phyloP scores from a whole-genome alignment of 495 filamentous ascomycete genomes.

The Penicillium canariense region DNA sequence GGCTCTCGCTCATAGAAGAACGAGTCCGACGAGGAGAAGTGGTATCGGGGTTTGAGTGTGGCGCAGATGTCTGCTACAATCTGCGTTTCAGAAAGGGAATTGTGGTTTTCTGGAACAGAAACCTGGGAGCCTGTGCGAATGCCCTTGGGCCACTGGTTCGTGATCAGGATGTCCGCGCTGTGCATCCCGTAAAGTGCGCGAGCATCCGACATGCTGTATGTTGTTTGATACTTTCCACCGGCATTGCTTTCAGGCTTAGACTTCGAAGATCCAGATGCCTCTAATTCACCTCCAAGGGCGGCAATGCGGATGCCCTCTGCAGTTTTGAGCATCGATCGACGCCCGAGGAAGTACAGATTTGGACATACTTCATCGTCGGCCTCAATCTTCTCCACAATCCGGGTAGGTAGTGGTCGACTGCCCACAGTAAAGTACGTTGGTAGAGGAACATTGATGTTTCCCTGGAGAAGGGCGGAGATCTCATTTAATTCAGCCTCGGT shows the following conservation, averaged over 20 bases:
- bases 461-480: slow-evolving; percentile 64
- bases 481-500: slow-evolving; percentile 53
- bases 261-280: slow-evolving; percentile 3
- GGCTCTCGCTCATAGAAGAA: slow-evolving; percentile 89
- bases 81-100: slow-evolving; percentile 40
- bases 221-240: slow-evolving; percentile 25
- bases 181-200: slow-evolving; percentile 70
- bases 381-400: slow-evolving; percentile 68
- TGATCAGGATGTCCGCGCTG: slow-evolving; percentile 79
- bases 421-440: slow-evolving; percentile 88
- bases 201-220: slow-evolving; percentile 73
- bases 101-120: slow-evolving; percentile 41
- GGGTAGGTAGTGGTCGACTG: slow-evolving; percentile 59
- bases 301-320: slow-evolving; percentile 85
- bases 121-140: slow-evolving; percentile 63
- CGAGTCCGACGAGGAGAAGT: slow-evolving; percentile 67
- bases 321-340: slow-evolving; percentile 80
- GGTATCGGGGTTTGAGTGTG: slow-evolving; percentile 79
- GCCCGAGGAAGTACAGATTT: slow-evolving; percentile 86
- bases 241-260: slow-evolving; percentile 26
- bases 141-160: slow-evolving; percentile 75
- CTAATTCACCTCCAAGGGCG: slow-evolving; percentile 64
- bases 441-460: slow-evolving; percentile 67
- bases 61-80: slow-evolving; percentile 72
- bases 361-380: slow-evolving; percentile 78